Conservation (phyloP, 73 alveolate genomes). For the Tetrahymena malaccensis region DNA sequence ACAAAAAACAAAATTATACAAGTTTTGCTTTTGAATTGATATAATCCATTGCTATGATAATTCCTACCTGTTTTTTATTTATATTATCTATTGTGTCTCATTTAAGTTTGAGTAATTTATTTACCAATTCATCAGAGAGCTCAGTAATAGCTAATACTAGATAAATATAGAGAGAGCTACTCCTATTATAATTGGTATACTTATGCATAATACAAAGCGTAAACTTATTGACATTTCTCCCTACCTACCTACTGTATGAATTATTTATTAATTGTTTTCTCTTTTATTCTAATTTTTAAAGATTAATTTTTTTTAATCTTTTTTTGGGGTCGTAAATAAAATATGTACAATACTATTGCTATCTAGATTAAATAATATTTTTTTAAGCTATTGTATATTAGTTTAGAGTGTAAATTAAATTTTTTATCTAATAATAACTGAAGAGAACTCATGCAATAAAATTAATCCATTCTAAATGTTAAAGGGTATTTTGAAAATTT, state of each 20-base stretch:
- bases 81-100: not conserved
- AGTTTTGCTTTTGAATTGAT: not conserved
- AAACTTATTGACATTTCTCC: not conserved
- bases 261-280: not conserved
- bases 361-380: too few relatives aligned
- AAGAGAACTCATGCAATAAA: not conserved
- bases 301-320: not conserved
- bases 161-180: not conserved
- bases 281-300: not conserved
- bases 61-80: not conserved
- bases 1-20: not conserved
- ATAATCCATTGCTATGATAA: not conserved
- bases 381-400: not conserved
- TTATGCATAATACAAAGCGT: not conserved
- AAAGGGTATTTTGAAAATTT: too few relatives aligned
- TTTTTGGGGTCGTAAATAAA: too few relatives aligned
- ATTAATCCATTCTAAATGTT: too few relatives aligned
- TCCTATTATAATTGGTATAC: not conserved
- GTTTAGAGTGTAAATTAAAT: not conserved
- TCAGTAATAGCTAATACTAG: not conserved
- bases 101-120: not conserved
- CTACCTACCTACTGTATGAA: not conserved
- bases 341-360: too few relatives aligned
- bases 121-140: not conserved
- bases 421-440: too few relatives aligned